These are phyloP conservation scores for Spathaspora sp. DNA, from an alignment of 1,139 yeast genomes.

Conservation along the genomic window DNA sequence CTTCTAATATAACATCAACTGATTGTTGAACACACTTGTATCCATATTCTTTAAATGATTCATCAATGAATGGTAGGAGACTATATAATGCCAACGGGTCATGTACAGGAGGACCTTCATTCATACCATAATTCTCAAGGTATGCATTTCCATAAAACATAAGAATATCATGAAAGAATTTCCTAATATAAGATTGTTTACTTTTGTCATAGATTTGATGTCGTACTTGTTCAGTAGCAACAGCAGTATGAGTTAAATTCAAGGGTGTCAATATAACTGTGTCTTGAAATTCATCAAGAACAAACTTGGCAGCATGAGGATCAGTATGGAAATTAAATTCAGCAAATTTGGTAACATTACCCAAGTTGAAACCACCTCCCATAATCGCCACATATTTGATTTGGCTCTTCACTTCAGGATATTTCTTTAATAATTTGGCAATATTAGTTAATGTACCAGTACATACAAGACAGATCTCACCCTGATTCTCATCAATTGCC, in stretches of 20 bases:
- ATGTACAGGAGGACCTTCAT: slow-evolving; percentile 74
- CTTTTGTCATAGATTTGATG: slow-evolving; percentile 20
- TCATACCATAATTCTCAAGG: slow-evolving; percentile 41
- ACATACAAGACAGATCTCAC: slow-evolving; percentile 57
- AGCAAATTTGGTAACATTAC: slow-evolving; percentile 53
- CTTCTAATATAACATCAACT: slow-evolving; percentile 26
- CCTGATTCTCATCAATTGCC: slow-evolving; percentile 43
- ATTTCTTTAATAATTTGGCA: slow-evolving; percentile 48
- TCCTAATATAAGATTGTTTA: slow-evolving; percentile 40
- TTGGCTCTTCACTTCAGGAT: slow-evolving; percentile 50
- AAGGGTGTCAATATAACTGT: slow-evolving; percentile 63
- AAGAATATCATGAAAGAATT: slow-evolving; percentile 56
- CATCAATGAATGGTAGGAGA: slow-evolving; percentile 46
- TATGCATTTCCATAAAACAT: slow-evolving; percentile 53
- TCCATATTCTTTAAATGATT: slow-evolving; percentile 28
- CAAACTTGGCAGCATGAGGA: slow-evolving; percentile 69
- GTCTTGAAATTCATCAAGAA: slow-evolving; percentile 42
- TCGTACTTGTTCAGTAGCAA: slow-evolving; percentile 53
- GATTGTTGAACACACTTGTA: slow-evolving; percentile 29
- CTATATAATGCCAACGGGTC: slow-evolving; percentile 76
- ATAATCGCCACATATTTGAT: slow-evolving; percentile 59
- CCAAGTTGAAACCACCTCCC: slow-evolving; percentile 69
- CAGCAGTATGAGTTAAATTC: slow-evolving; percentile 68
- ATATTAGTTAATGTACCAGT: slow-evolving; percentile 77
- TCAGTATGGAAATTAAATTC: slow-evolving; percentile 80